A percentile compares a stretch with the other conserved stretches of the same genome.
These are phyloP conservation scores for Brassica cretica DNA, from an alignment of 345 rosid species.

Conservation along the genomic window DNA sequence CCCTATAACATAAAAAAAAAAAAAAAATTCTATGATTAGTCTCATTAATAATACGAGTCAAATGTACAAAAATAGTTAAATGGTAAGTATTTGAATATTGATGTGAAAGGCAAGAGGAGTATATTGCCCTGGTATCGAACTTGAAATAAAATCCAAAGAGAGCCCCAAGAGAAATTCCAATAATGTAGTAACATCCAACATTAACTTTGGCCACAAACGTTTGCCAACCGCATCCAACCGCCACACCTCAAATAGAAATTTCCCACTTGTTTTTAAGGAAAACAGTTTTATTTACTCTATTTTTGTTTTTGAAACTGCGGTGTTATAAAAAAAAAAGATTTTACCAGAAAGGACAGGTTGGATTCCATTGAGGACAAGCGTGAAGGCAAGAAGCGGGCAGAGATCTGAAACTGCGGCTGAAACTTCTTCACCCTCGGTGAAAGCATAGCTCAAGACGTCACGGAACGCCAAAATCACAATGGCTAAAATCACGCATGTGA, in stretches of 20 bases:
- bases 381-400: conserved; percentile 62
- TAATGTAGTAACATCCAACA: conserved; percentile 65
- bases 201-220: conserved; percentile 71
- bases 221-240: conserved; percentile 94
- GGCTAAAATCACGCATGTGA: conserved; percentile 46
- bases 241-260: conserved; percentile 50
- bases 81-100: not conserved
- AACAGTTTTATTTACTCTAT: not conserved
- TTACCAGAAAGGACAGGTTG: conserved; percentile 78
- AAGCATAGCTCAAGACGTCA: conserved; percentile 54
- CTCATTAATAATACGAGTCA: not conserved
- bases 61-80: no score
- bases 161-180: conserved; percentile 51
- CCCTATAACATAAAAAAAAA: conserved; percentile 44
- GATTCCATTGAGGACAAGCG: conserved; percentile 68
- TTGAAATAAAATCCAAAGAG: conserved; percentile 51
- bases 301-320: not conserved
- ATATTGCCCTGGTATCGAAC: conserved; percentile 62
- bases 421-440: conserved; percentile 65
- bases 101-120: not conserved
- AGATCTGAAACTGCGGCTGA: conserved; percentile 70
- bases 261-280: not conserved
- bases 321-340: not conserved
- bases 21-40: not conserved
- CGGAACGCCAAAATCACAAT: conserved; percentile 41